Percentiles rank a stretch among this genome's conserved stretches.
phyloP scores from a whole-genome alignment of 192 early-diverging fungal species.

The Umbelopsis ramanniana region DNA sequence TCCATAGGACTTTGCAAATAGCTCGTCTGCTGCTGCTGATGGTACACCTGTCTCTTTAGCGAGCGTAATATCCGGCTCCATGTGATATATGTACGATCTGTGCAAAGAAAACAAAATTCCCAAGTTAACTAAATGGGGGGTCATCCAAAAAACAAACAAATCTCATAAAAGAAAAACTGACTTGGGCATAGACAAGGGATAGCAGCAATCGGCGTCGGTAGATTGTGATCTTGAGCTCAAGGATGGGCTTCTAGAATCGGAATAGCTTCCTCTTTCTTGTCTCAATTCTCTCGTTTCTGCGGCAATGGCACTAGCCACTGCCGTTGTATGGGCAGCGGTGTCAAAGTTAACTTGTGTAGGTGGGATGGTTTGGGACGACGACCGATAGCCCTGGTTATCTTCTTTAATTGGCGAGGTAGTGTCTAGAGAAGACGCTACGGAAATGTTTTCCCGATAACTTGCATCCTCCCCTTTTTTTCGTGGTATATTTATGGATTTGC shows the following conservation, averaged over 20 bases:
- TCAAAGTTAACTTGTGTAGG: neutral
- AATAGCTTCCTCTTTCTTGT: neutral
- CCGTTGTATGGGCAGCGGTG: neutral
- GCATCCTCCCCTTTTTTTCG: conserved; percentile 10
- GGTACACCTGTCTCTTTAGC: conserved; percentile 38
- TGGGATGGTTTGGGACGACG: neutral
- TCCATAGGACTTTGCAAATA: conserved; percentile 62
- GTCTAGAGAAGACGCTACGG: neutral
- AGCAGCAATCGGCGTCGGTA: neutral
- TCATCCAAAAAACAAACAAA: too few species aligned
- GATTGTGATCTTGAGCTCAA: neutral
- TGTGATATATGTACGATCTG: conserved; percentile 40
- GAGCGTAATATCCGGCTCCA: conserved; percentile 42
- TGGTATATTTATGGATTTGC: conserved; percentile 31
- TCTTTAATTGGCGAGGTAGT: neutral
- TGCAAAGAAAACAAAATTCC: conserved; percentile 8
- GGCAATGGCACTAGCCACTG: conserved; percentile 8
- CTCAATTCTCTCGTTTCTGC: conserved; percentile 7
- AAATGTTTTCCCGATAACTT: neutral
- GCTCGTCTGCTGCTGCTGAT: conserved; percentile 40
- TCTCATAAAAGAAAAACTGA: neutral
- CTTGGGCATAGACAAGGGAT: conserved; percentile 22
- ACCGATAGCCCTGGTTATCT: neutral
- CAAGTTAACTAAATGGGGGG: neutral
- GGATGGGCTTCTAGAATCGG: neutral